phyloP scores from a whole-genome alignment of 352 stramenopile species.

The Globisporangium perplexum region DNA sequence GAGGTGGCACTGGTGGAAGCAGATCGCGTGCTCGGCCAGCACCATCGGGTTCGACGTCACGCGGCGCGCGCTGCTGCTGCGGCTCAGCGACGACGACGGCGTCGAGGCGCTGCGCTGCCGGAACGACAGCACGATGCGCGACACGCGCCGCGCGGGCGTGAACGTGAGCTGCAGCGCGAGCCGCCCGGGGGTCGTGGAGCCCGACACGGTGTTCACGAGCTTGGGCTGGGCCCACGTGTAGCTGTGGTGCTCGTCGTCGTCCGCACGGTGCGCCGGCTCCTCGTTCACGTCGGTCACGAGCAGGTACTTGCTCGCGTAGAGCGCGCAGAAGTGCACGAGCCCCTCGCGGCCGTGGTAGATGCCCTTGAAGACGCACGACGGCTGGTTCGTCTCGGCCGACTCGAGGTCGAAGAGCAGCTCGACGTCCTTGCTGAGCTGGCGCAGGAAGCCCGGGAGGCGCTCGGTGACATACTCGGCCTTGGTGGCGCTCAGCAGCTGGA shows the following conservation, averaged over 20 bases:
- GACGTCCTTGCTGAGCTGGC: conserved; percentile 83
- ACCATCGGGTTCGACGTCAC: conserved; percentile 71
- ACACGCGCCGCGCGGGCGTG: conserved; percentile 75
- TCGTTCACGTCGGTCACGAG: conserved; percentile 50
- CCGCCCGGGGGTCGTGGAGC: conserved; percentile 68
- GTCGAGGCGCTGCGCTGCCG: conserved; percentile 52
- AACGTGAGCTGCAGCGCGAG: conserved; percentile 80
- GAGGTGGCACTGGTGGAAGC: conserved; percentile 79
- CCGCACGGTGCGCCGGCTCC: conserved; percentile 39
- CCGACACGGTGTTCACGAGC: conserved; percentile 72
- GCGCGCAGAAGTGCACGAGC: conserved; percentile 74
- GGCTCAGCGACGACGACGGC: conserved; percentile 18
- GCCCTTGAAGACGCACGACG: conserved; percentile 84
- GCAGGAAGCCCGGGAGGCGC: conserved; percentile 54
- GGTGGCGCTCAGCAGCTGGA: conserved; percentile 39
- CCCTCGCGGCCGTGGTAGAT: conserved; percentile 84
- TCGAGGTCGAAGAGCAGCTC: conserved; percentile 84
- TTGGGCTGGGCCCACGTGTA: conserved; percentile 49
- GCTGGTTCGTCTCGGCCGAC: conserved; percentile 60
- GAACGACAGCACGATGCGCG: conserved; percentile 79
- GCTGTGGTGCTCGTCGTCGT: conserved; percentile 73
- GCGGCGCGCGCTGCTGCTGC: conserved; percentile 29
- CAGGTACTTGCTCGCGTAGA: conserved; percentile 80
- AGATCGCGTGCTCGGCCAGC: conserved; percentile 69
- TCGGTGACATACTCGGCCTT: conserved; percentile 43